Base-by-base conservation (phyloP, 2,329 filamentous ascomycete species). In the Fusarium xylarioides region DNA sequence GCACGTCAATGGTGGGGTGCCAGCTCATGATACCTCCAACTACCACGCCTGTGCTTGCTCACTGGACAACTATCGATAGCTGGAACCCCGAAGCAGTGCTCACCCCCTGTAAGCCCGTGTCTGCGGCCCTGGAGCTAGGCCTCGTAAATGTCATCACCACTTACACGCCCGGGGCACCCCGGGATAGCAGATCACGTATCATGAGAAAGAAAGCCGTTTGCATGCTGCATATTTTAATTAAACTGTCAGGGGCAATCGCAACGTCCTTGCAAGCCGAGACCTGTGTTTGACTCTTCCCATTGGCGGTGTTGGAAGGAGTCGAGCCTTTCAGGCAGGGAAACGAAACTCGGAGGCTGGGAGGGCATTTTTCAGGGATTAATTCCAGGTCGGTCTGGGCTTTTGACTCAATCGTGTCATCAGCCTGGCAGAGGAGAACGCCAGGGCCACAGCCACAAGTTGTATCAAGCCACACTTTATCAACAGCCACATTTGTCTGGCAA, bases 61-160 rank as follows among this genome's bases (percentile, higher is more conserved):
- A 75, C 77, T 70, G 66, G 76, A 75, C 77, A 78, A 78, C 75
- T 63, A 78, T 77, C 76, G 71, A 78, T 77, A 75, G 46, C 49
- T 35, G 30, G n/a, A 35, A n/a, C 49, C 49, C 49, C 7, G 19
- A 19, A 52, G 32, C 54, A 50, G 38, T 26, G 32, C 47, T 56
- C 37, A 42, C 57, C 66, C 66, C 71, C 32, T 75, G 63, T 50
- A 54, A 32, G 49, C 55, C 55, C 55, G 42, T 58, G 32, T 58
- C 55, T 58, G 44, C 40, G 63, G 64, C 70, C 74, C 75, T 76
- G 73, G 35, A 69, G 73, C 73, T 73, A 71, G 65, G 40, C 66
- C 26, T 55, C 47, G 60, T 74, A 67, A 69, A 69, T 69, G 63
- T 63, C 70, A 59, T 73, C 70, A 73, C 66, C 68, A 72, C 70